Evolutionary conservation across 345 rosid genomes (phyloP).

Genomic region (Corchorus capsularis): DNA sequence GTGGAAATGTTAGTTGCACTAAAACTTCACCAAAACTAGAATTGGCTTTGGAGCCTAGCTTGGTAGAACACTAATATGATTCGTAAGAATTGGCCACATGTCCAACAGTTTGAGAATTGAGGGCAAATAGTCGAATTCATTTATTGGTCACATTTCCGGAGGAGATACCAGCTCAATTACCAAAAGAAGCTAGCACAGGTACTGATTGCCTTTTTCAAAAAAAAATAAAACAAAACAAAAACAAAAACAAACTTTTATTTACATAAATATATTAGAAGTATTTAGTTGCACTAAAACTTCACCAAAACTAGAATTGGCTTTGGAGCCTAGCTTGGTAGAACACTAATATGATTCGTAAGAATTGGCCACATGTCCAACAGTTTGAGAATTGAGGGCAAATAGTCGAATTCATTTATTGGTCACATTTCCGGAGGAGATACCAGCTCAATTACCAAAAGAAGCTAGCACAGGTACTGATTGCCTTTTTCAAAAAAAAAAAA

Average conservation of each 20-base stretch:
- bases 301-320: background rate
- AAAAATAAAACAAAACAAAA: too few relatives aligned
- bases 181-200: too few relatives aligned
- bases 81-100: background rate
- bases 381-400: background rate
- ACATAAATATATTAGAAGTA: too few relatives aligned
- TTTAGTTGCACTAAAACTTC: slow-evolving; percentile 12
- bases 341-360: background rate
- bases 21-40: background rate
- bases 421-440: too few relatives aligned
- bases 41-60: background rate
- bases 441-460: too few relatives aligned
- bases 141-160: background rate
- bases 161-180: too few relatives aligned
- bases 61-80: background rate
- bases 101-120: background rate
- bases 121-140: background rate
- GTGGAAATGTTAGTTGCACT: slow-evolving; percentile 9
- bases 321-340: background rate
- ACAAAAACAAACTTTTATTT: too few relatives aligned
- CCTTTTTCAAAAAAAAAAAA: too few relatives aligned
- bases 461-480: background rate
- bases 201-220: background rate
- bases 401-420: background rate
- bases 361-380: background rate